Evolutionary conservation across 768 basidiomycete genomes (phyloP).

Genomic region (Russula olivacea): DNA sequence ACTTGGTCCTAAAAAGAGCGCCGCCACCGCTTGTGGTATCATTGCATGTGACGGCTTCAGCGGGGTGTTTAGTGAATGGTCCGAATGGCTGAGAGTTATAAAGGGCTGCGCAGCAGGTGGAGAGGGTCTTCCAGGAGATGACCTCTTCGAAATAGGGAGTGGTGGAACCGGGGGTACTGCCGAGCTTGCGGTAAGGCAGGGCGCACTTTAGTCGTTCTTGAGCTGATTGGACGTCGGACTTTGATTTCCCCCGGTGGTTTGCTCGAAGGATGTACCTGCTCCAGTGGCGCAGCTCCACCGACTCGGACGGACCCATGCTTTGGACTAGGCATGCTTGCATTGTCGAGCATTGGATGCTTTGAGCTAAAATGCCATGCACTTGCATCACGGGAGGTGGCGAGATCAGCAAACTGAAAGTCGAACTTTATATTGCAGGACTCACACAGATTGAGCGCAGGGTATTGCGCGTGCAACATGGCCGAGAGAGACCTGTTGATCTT

Average conservation of each 20-base stretch:
- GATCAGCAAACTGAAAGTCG: constrained; percentile 23
- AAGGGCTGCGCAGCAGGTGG: too few relatives aligned
- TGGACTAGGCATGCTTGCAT: background rate
- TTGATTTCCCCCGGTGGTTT: background rate
- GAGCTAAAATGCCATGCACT: background rate
- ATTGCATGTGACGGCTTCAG: too few relatives aligned
- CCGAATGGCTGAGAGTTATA: too few relatives aligned
- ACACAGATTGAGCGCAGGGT: constrained; percentile 30
- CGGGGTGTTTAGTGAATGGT: too few relatives aligned
- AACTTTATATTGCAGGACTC: constrained; percentile 9
- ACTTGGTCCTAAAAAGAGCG: too few relatives aligned
- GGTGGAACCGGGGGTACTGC: constrained; percentile 27
- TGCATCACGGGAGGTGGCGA: constrained; percentile 20
- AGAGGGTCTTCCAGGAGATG: too few relatives aligned
- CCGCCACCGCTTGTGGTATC: too few relatives aligned
- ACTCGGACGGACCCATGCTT: background rate
- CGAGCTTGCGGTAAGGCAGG: constrained; percentile 22
- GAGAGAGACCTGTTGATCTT: background rate
- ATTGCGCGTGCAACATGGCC: constrained; percentile 10
- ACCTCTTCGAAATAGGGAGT: constrained; percentile 6
- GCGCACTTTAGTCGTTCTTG: constrained; percentile 22
- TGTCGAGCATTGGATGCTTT: background rate
- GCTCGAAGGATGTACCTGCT: background rate
- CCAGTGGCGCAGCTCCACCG: too few relatives aligned
- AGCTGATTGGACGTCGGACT: constrained; percentile 20